Conservation (phyloP, 2,329 filamentous ascomycete species). For the Fusarium sp. region DNA sequence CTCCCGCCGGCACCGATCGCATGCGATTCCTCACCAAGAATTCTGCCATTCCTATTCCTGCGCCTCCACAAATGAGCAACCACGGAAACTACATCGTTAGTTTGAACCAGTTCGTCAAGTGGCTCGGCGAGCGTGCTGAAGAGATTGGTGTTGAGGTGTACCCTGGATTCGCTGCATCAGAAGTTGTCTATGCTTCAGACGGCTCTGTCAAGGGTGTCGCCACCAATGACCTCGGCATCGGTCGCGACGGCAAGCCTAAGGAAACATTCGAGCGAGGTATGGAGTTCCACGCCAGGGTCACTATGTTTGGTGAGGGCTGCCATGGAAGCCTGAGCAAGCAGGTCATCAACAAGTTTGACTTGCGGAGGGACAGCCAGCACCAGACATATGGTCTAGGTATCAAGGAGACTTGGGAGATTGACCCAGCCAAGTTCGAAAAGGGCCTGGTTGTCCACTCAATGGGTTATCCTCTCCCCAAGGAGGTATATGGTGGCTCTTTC, state of each 20-base stretch:
- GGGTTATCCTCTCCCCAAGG: constrained; percentile 88
- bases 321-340: constrained; percentile 97
- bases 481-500: constrained; percentile 98
- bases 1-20: constrained; percentile 83
- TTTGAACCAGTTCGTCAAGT: constrained; percentile 93
- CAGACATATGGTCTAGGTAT: constrained; percentile 96
- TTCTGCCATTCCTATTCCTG: constrained; percentile 81
- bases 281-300: constrained; percentile 95
- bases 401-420: constrained; percentile 98
- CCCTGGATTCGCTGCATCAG: constrained; percentile 93
- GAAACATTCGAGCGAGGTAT: constrained; percentile 95
- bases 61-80: constrained; percentile 97
- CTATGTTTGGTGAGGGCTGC: constrained; percentile 93
- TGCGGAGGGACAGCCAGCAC: constrained; percentile 87
- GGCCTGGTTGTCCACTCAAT: constrained; percentile 89
- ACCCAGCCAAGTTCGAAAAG: constrained; percentile 90
- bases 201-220: constrained; percentile 94
- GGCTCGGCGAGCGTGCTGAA: constrained; percentile 96
- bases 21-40: constrained; percentile 96
- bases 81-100: constrained; percentile 98
- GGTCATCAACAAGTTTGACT: constrained; percentile 92
- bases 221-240: constrained; percentile 93
- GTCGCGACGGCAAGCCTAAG: constrained; percentile 84
- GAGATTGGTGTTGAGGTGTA: constrained; percentile 97
- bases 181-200: constrained; percentile 87